Percentiles rank a stretch among this genome's conserved stretches.
Conservation (phyloP, 306 rosid species). For the Ceratonia siliqua region DNA sequence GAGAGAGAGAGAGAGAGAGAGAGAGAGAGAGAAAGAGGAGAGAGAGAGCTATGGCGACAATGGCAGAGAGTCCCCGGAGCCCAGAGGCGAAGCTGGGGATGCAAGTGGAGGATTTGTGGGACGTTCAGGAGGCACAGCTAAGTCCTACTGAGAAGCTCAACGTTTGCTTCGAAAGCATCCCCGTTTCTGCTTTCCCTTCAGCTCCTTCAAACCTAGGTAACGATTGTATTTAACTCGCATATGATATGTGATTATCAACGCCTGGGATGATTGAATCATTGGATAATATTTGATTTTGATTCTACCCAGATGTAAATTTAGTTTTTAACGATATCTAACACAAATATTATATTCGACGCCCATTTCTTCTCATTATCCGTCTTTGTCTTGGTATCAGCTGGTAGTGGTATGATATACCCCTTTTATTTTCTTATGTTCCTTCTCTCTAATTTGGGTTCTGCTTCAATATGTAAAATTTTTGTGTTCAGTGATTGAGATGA, state of each 20-base stretch:
- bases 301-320: constrained; percentile 15
- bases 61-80: constrained; percentile 70
- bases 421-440: too few relatives aligned
- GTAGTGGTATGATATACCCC: background rate
- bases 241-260: background rate
- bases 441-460: background rate
- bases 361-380: background rate
- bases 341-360: background rate
- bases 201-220: constrained; percentile 67
- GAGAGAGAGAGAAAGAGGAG: constrained; percentile 27
- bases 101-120: constrained; percentile 92
- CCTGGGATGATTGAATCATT: background rate
- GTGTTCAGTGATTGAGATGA: constrained; percentile 74
- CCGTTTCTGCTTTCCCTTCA: constrained; percentile 79
- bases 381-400: background rate
- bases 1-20: constrained; percentile 28
- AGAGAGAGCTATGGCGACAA: constrained; percentile 16
- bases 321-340: background rate
- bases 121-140: constrained; percentile 68
- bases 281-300: background rate
- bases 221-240: background rate
- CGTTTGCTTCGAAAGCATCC: constrained; percentile 88
- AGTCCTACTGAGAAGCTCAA: constrained; percentile 86
- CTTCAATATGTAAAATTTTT: background rate
- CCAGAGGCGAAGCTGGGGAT: constrained; percentile 90